phyloP scores from a whole-genome alignment of 2,329 filamentous ascomycete genomes.

The Aureobasidium leucospermi region DNA sequence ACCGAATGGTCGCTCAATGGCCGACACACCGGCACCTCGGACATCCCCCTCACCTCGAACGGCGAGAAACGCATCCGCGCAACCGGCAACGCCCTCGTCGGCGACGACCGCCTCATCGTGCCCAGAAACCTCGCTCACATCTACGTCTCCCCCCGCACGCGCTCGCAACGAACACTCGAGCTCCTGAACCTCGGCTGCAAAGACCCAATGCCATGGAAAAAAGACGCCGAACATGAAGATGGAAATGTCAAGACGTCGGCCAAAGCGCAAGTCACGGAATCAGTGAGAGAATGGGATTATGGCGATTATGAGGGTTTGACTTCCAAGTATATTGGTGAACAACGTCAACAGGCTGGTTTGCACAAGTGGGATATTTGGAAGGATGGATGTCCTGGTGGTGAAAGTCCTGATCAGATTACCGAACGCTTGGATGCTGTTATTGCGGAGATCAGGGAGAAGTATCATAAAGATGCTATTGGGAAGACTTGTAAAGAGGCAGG shows the following conservation, averaged over 20 bases:
- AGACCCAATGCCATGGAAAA: slow-evolving; percentile 62
- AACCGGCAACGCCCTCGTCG: slow-evolving; percentile 78
- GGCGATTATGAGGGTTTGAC: slow-evolving; percentile 55
- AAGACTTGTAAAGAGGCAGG: slow-evolving; percentile 33
- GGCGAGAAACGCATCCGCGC: slow-evolving; percentile 51
- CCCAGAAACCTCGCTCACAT: slow-evolving; percentile 76
- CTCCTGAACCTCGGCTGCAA: slow-evolving; percentile 67
- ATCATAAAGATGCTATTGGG: slow-evolving; percentile 44
- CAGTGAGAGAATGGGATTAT: slow-evolving; percentile 56
- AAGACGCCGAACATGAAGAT: slow-evolving; percentile 18
- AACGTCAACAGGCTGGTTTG: slow-evolving; percentile 39
- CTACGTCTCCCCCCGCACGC: slow-evolving; percentile 70
- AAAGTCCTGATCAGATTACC: slow-evolving; percentile 64
- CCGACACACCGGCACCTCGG: slow-evolving; percentile 73
- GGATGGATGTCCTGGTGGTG: slow-evolving; percentile 76
- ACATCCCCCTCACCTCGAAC: slow-evolving; percentile 75
- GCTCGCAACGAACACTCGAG: slow-evolving; percentile 85
- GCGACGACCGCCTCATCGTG: slow-evolving; percentile 75
- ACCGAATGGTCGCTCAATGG: slow-evolving; percentile 88
- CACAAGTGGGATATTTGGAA: slow-evolving; percentile 78
- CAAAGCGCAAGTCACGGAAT: slow-evolving; percentile 43
- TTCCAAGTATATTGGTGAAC: slow-evolving; percentile 42
- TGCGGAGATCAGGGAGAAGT: slow-evolving; percentile 56
- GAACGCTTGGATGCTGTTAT: slow-evolving; percentile 69
- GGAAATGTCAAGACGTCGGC: slow-evolving; percentile 31